Conservation (phyloP, 176 grass and related monocot species). For the Hordeum marinum region DNA sequence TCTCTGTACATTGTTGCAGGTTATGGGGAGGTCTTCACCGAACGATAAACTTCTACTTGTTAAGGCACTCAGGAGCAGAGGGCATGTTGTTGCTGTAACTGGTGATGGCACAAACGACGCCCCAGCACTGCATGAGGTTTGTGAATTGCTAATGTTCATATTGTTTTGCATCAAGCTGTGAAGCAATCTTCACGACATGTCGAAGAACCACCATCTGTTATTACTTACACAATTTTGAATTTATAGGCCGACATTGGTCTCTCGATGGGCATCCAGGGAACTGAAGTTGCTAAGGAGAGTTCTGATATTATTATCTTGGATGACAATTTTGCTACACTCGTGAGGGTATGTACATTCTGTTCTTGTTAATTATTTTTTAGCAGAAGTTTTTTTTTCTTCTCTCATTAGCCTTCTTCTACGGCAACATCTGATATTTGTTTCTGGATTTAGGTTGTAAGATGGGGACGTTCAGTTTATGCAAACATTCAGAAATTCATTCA, state of each 20-base stretch:
- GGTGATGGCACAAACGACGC: constrained; percentile 98
- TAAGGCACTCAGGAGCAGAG: constrained; percentile 60
- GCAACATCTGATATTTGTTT: constrained; percentile 30
- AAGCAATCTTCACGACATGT: background rate
- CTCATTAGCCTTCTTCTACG: background rate
- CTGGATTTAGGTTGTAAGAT: constrained; percentile 75
- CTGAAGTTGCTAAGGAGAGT: constrained; percentile 99
- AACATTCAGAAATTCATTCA: constrained; percentile 99
- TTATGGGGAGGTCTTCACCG: constrained; percentile 95
- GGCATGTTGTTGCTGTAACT: constrained; percentile 92
- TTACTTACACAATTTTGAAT: constrained; percentile 27
- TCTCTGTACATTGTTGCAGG: constrained; percentile 47
- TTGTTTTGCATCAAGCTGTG: background rate
- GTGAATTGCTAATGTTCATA: background rate
- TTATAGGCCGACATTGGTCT: constrained; percentile 96
- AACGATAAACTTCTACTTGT: constrained; percentile 94
- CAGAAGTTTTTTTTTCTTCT: background rate
- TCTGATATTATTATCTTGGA: constrained; percentile 99
- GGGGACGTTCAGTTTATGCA: constrained; percentile 91
- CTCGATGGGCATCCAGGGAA: constrained; percentile 96
- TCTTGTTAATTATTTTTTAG: background rate
- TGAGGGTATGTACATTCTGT: constrained; percentile 44
- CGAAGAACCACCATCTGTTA: background rate
- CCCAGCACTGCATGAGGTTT: constrained; percentile 89
- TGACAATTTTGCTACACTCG: constrained; percentile 94